Evolutionary conservation across 2,329 filamentous ascomycete species (phyloP).

Genomic region (Aspergillus clavatus): DNA sequence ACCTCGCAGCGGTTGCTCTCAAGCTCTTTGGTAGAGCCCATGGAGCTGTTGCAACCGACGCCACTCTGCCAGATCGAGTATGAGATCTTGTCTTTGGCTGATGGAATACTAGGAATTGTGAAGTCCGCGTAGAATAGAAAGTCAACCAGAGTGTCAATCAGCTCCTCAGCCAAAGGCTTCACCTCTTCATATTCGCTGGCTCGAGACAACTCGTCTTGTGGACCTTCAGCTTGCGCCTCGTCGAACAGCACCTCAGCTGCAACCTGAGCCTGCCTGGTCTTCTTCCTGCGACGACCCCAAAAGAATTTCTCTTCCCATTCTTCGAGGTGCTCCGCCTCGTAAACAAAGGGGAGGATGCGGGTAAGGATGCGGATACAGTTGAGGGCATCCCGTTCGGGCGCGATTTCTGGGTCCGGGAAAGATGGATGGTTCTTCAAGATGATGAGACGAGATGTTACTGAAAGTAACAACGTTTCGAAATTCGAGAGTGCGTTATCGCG

Average conservation of each 20-base stretch:
- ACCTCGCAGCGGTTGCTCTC: slow-evolving; percentile 93
- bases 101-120: slow-evolving; percentile 69
- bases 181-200: slow-evolving; percentile 69
- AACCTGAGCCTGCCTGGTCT: slow-evolving; percentile 61
- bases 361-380: slow-evolving; percentile 94
- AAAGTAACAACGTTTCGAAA: slow-evolving; percentile 80
- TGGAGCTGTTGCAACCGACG: slow-evolving; percentile 86
- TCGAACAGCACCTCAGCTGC: slow-evolving; percentile 80
- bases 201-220: slow-evolving; percentile 43
- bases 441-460: slow-evolving; percentile 76
- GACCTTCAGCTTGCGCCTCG: slow-evolving; percentile 56
- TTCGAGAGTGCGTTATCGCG: slow-evolving; percentile 81
- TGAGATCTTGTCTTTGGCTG: slow-evolving; percentile 72
- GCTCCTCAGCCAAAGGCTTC: slow-evolving; percentile 84
- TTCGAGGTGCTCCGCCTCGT: slow-evolving; percentile 78
- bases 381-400: slow-evolving; percentile 78
- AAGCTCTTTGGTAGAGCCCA: slow-evolving; percentile 83
- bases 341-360: slow-evolving; percentile 81
- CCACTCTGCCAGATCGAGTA: slow-evolving; percentile 98
- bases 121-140: slow-evolving; percentile 88
- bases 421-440: slow-evolving; percentile 81
- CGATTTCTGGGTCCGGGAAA: slow-evolving; percentile 80
- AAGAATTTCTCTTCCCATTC: slow-evolving; percentile 92
- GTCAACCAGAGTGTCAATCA: slow-evolving; percentile 85
- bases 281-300: slow-evolving; percentile 71